Evolutionary conservation across 345 rosid genomes (phyloP), one percentile per base, ranked within the genome.

Genomic region (Corchorus olitorius): DNA sequence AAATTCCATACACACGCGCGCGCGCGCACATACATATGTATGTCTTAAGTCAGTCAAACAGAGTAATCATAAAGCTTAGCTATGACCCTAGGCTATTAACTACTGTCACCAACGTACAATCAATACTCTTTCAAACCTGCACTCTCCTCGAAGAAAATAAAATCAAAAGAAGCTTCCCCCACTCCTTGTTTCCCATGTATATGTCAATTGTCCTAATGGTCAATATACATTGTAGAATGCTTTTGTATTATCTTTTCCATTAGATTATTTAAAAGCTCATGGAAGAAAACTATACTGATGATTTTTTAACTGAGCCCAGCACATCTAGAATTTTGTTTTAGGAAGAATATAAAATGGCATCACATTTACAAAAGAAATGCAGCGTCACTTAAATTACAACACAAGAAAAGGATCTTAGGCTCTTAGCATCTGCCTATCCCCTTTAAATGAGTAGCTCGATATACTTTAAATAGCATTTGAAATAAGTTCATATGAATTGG

Each of bases 151-250:
- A 60, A 17, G 14, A 60, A 60, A 60, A 50, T 4, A 62, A 5
- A 1, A 27, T 27, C 1, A 78, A 88, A 88, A 93, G 97, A 80
- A 93, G 46, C 45, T 37, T 63, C 67, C 67, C 67, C 43, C 11
- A 7, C 11, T 63, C 22, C 37, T 37, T 19, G 35, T 15, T 6
- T 8, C 20, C 67, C 11, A 63, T 4, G 4, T 2, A 35, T 35
- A 19, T 14, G 66, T 17, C 35, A 46, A 3, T 63, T 37, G 46
- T 14, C 22, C 6, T 11, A 63, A 15, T 8, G 6, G 20, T 63
- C 27, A 63, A 35, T 35, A 5, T 37, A 63, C 5, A 16, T 37
- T 7, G 48, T 41, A 15, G 48, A 63, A 63, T 62, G 9, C 7
- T 41, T 4, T 41, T 41, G 7, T 41, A 4, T 41, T 41, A 41